Conservation (phyloP, 2,329 filamentous ascomycete genomes). For the Monascus ruber region DNA sequence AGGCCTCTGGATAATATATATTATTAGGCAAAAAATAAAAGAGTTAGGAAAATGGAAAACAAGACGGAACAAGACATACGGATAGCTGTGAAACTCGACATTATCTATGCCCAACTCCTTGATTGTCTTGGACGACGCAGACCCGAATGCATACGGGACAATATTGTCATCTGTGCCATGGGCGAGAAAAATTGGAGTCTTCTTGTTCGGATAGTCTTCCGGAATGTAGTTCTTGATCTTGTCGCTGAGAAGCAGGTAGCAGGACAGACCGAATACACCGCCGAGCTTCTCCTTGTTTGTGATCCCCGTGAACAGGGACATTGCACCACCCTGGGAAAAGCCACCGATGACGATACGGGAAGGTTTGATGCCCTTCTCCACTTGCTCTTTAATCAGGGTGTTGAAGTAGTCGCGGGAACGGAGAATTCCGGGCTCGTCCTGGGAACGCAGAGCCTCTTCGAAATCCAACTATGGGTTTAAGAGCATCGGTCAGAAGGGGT, state of each 20-base stretch:
- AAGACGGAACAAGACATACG: conserved; percentile 38
- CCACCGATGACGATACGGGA: conserved; percentile 69
- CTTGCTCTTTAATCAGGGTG: conserved; percentile 65
- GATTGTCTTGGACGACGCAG: conserved; percentile 54
- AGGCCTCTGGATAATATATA: conserved; percentile 43
- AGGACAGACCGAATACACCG: conserved; percentile 78
- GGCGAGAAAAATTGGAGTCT: conserved; percentile 77
- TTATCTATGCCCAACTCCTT: conserved; percentile 55
- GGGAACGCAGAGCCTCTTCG: conserved; percentile 28
- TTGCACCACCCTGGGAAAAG: conserved; percentile 66
- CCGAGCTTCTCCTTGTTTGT: conserved; percentile 64
- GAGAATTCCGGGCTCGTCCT: conserved; percentile 58
- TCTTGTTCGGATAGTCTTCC: conserved; percentile 50
- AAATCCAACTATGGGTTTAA: conserved; percentile 23
- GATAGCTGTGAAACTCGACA: conserved; percentile 65
- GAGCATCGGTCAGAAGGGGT: too few species aligned
- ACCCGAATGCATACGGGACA: conserved; percentile 58
- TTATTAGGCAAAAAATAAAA: conserved; percentile 3
- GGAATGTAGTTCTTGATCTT: conserved; percentile 50
- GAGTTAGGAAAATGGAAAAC: background rate
- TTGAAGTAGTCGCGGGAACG: conserved; percentile 65
- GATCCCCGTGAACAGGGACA: conserved; percentile 69
- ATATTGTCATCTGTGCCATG: conserved; percentile 72
- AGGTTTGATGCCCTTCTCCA: conserved; percentile 67
- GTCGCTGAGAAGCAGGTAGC: conserved; percentile 62